Percentiles rank a stretch among this genome's conserved stretches.
phyloP scores from a whole-genome alignment of 2,329 filamentous ascomycete species.

The Penicillium sp. region DNA sequence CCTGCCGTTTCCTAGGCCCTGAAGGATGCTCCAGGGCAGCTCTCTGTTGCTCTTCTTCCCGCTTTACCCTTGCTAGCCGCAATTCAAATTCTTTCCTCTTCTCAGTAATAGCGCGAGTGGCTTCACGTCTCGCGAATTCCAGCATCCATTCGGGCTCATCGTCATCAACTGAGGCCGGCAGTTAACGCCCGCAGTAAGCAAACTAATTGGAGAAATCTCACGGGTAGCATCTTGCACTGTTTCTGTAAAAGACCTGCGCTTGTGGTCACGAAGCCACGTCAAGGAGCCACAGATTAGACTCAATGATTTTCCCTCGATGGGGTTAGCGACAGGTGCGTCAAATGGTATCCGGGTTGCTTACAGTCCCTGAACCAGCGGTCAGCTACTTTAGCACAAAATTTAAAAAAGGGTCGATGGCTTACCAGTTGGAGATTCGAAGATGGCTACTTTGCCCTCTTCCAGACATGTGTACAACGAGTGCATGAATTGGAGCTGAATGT shows the following conservation, averaged over 20 bases:
- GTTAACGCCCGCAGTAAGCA: slow-evolving; percentile 6
- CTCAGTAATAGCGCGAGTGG: slow-evolving; percentile 67
- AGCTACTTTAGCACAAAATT: slow-evolving; percentile 13
- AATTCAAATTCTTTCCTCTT: slow-evolving; percentile 75
- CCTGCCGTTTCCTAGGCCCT: slow-evolving; percentile 52
- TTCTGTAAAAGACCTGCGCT: slow-evolving; percentile 64
- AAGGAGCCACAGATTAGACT: slow-evolving; percentile 87
- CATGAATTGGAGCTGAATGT: slow-evolving; percentile 90
- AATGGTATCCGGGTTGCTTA: slow-evolving; percentile 31
- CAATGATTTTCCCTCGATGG: slow-evolving; percentile 76
- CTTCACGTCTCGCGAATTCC: slow-evolving; percentile 73
- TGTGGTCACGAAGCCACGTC: slow-evolving; percentile 88
- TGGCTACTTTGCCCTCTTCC: slow-evolving; percentile 78
- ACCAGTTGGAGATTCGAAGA: slow-evolving; percentile 93
- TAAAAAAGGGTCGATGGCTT: slow-evolving; percentile 43
- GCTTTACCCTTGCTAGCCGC: slow-evolving; percentile 67
- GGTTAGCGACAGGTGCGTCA: neutral
- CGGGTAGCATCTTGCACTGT: slow-evolving; percentile 53
- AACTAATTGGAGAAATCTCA: slow-evolving; percentile 30
- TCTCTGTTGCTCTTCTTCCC: slow-evolving; percentile 65
- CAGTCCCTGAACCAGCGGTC: slow-evolving; percentile 44
- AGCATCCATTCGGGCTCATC: slow-evolving; percentile 86
- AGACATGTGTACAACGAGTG: slow-evolving; percentile 77
- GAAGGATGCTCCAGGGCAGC: slow-evolving; percentile 57
- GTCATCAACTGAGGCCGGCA: slow-evolving; percentile 54